Evolutionary conservation across 257 asterid species (phyloP), one percentile per base, ranked within the genome.

Genomic region (Gentiana straminea): DNA sequence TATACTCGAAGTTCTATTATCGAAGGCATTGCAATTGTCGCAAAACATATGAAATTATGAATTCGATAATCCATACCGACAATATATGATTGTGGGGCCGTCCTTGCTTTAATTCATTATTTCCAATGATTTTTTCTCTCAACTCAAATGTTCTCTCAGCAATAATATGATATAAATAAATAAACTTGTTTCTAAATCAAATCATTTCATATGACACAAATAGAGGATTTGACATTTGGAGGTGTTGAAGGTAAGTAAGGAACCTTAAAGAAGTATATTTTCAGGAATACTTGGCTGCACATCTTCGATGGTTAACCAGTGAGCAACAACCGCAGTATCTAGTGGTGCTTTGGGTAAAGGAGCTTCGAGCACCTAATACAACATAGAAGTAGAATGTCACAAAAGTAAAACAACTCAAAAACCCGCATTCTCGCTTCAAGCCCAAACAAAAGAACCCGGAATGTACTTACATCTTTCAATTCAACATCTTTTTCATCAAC

Each of bases 231-330:
- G 9, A 41, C 46, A 5, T 7, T 41, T 10, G 46, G 9, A 41
- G 46, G 9, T 41, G 46, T 41, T 5, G 46, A 41, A 4, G 9
- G 46, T 55, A 33, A 55, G 44, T 6, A 37, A 13, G 43, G 13
- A 33, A 69, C 95, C 93, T 79, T 88, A 93, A 58, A 81, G 84
- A 53, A 94, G 94, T 57, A 94, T 94, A 55, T 88, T 92, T 77
- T 92, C 95, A 3, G 99, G 99, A 74, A 92, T 85, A 38, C 97
- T 85, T 44, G 99, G 99, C 68, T 92, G 97, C 43, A 85, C 89
- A 58, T 95, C 99, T 73, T 92, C 99, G 54, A 92, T 77, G 43
- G 97, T 93, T 65, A 88, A 72, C 97, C 99, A 92, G 64, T 92
- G 99, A 58, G 88, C 72, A 61, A 78, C 76, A 58, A 92, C 80